Percentiles rank a stretch among this genome's conserved stretches.
Conservation (phyloP, 495 filamentous ascomycete genomes). For the Aspergillus diversus region DNA sequence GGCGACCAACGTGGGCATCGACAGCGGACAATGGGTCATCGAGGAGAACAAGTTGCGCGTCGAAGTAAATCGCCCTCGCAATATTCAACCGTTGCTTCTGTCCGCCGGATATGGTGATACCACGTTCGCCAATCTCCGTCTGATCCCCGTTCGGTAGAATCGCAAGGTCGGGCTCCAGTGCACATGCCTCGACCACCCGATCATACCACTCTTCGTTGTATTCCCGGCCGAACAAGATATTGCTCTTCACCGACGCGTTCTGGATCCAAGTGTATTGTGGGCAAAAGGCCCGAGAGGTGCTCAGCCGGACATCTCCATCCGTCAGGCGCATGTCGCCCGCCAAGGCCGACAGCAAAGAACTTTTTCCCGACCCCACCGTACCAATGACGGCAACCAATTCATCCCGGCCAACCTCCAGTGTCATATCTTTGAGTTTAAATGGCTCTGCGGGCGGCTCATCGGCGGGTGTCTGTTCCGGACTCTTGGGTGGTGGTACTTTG, state of each 20-base stretch:
- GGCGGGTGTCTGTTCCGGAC: slow-evolving; percentile 40
- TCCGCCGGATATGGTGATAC: slow-evolving; percentile 68
- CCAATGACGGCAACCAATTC: slow-evolving; percentile 93
- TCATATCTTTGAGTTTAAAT: slow-evolving; percentile 78
- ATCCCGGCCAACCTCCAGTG: slow-evolving; percentile 73
- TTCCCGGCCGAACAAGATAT: slow-evolving; percentile 85
- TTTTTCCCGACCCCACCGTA: slow-evolving; percentile 89
- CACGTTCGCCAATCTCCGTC: slow-evolving; percentile 64
- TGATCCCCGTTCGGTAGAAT: slow-evolving; percentile 59
- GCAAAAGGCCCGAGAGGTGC: slow-evolving; percentile 83
- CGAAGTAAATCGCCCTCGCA: slow-evolving; percentile 82
- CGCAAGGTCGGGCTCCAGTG: slow-evolving; percentile 58
- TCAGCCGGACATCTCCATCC: slow-evolving; percentile 69
- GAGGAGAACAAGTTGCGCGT: slow-evolving; percentile 80
- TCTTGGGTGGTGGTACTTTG: slow-evolving; percentile 30
- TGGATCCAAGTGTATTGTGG: slow-evolving; percentile 98
- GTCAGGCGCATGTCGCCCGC: slow-evolving; percentile 94
- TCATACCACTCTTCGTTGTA: slow-evolving; percentile 58
- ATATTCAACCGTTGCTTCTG: slow-evolving; percentile 75
- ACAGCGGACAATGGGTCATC: slow-evolving; percentile 84
- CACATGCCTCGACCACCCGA: slow-evolving; percentile 60
- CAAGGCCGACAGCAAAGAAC: slow-evolving; percentile 83
- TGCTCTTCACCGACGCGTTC: slow-evolving; percentile 82
- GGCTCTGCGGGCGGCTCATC: slow-evolving; percentile 56
- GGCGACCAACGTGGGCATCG: slow-evolving; percentile 85